phyloP scores from a whole-genome alignment of 176 grass and related monocot genomes.

The Oryza officinalis region DNA sequence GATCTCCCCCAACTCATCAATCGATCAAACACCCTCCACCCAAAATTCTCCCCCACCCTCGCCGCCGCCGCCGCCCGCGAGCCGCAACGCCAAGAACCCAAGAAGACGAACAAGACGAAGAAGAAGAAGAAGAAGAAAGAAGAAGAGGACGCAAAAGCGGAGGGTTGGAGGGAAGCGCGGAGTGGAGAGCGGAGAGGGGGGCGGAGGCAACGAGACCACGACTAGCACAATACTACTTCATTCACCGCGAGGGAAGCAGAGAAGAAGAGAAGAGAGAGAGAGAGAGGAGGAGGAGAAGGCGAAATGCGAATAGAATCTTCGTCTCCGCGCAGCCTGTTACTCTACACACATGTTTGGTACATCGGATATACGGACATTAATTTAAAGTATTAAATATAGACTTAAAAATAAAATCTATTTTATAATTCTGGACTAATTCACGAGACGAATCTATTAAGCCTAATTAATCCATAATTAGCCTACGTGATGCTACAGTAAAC shows the following conservation, averaged over 20 bases:
- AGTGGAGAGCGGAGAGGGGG: no score
- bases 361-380: no score
- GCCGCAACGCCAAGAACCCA: background rate
- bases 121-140: no score
- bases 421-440: no score
- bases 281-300: constrained; percentile 17
- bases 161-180: background rate
- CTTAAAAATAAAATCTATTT: no score
- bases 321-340: constrained; percentile 24
- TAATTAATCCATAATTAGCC: no score
- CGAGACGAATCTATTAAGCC: no score
- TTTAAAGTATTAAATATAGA: no score
- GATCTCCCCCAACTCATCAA: constrained; percentile 44
- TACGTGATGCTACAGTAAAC: no score
- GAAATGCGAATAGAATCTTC: constrained; percentile 56
- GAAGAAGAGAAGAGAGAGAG: constrained; percentile 15
- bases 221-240: background rate
- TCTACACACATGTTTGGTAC: no score
- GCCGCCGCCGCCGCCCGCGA: background rate
- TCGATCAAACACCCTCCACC: constrained; percentile 24
- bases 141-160: constrained; percentile 7
- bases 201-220: constrained; percentile 40
- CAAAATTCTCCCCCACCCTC: constrained; percentile 18
- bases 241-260: background rate
- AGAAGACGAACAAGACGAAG: no score